A percentile compares a stretch with the other conserved stretches of the same genome.
These are phyloP conservation scores for Xylariaceae sp. DNA, from an alignment of 2,329 filamentous ascomycete genomes.

Conservation along the genomic window DNA sequence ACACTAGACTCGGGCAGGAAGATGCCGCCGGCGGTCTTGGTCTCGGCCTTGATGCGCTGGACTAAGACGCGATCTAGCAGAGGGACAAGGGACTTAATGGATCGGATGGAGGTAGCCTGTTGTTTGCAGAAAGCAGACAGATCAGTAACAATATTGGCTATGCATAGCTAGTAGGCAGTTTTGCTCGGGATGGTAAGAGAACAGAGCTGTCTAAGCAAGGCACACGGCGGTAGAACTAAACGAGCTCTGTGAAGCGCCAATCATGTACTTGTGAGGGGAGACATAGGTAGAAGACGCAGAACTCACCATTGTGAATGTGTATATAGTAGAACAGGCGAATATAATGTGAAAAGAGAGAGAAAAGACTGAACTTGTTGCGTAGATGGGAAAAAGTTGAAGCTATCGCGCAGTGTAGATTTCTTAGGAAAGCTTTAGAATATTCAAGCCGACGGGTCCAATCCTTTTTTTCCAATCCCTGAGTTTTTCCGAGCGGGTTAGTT, in stretches of 20 bases:
- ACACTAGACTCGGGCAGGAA: constrained; percentile 96
- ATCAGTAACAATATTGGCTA: neutral
- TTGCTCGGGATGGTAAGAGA: neutral
- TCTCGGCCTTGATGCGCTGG: constrained; percentile 95
- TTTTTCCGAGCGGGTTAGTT: constrained; percentile 37
- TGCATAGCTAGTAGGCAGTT: too few relatives aligned
- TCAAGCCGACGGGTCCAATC: constrained; percentile 31
- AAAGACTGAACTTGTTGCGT: constrained; percentile 1
- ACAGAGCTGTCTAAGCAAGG: neutral
- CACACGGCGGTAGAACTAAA: neutral
- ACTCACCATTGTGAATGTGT: constrained; percentile 38
- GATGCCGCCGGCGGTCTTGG: constrained; percentile 96
- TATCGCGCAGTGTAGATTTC: constrained; percentile 38
- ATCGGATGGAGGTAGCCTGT: constrained; percentile 80
- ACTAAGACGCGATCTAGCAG: constrained; percentile 98
- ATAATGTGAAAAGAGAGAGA: neutral
- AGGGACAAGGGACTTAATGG: constrained; percentile 91
- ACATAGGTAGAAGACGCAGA: neutral
- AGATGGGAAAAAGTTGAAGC: constrained; percentile 34
- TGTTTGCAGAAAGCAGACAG: neutral
- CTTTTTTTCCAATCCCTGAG: constrained; percentile 36
- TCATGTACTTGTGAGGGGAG: neutral
- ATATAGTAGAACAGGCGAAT: neutral
- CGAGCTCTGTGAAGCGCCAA: neutral
- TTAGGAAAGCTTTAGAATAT: constrained; percentile 41